Conservation (phyloP, 2,329 filamentous ascomycete genomes). For the Pseudogymnoascus sp. region DNA sequence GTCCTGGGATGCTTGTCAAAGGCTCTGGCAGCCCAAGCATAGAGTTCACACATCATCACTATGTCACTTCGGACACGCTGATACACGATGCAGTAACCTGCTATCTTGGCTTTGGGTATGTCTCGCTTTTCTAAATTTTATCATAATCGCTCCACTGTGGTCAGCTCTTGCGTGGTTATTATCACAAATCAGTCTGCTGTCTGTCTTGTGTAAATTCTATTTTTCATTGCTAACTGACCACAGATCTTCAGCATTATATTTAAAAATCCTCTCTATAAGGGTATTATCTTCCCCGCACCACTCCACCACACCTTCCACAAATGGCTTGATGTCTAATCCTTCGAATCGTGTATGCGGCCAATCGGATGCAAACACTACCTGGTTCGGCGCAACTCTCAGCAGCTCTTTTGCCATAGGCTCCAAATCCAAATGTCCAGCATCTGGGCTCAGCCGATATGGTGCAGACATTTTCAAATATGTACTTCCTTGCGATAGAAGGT, state of each 20-base stretch:
- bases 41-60: background rate
- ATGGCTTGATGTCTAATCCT: constrained; percentile 47
- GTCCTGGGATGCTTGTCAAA: background rate
- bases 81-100: background rate
- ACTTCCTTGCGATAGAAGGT: constrained; percentile 39
- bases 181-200: no score
- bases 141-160: background rate
- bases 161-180: background rate
- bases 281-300: constrained; percentile 42
- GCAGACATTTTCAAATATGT: constrained; percentile 38
- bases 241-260: constrained; percentile 48
- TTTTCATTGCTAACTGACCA: constrained; percentile 28
- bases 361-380: constrained; percentile 53
- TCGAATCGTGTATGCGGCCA: constrained; percentile 60
- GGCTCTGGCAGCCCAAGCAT: no score
- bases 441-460: constrained; percentile 46
- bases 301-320: constrained; percentile 45
- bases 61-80: background rate
- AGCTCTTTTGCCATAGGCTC: constrained; percentile 44
- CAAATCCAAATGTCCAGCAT: constrained; percentile 36
- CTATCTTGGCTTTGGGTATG: background rate
- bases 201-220: background rate
- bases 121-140: background rate
- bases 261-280: constrained; percentile 45
- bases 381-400: constrained; percentile 34